Evolutionary conservation across 2,329 filamentous ascomycete genomes (phyloP), one percentile per base, ranked within the genome.

Genomic region (Incumbomyces lentus): DNA sequence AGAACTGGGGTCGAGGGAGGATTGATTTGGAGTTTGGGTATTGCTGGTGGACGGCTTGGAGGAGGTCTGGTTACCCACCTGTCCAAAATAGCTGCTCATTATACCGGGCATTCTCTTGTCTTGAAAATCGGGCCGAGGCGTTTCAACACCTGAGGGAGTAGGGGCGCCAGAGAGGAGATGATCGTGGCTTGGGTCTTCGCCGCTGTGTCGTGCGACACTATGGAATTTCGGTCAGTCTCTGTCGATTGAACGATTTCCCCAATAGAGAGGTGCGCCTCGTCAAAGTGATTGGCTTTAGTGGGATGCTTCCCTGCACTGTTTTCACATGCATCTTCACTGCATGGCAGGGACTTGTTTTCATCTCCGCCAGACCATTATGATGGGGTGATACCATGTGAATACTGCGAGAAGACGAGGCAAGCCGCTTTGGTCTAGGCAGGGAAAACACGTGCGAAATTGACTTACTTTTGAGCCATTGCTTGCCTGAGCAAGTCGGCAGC

Each of bases 81-180:
- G 92, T 73, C 84, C 84, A 78, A 96, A 95, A 76, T 92, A 95
- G 75, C 84, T 93, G 67, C 81, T 79, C 77, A 92, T 84, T 72
- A 96, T 94, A 65, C 88, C 86, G 58, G 92, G 92, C 64, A 94
- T 75, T 69, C 92, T 84, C 72, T 95, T 95, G 72, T 98, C 92
- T 62, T 85, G 82, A 54, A 84, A 82, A 69, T 96, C 90, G 57
- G 92, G 92, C 62, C 89, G 85, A 57, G 92, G 92, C 53, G 92
- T 98, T 56, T 87, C 85, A 65, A 94, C 79, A 61, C 89, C 88
- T 58, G 89, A 93, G 61, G 88, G 84, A 59, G 88, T 92, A 45
- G 86, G 89, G 59, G 86, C 84, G 65, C 71, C 76, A 48, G 84
- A 85, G 63, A 86, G 86, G 47, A 70, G 68, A 38, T 68, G 63